These are phyloP conservation scores for Leptographium flavum DNA, from an alignment of 2,329 filamentous ascomycete species.

Conservation along the genomic window DNA sequence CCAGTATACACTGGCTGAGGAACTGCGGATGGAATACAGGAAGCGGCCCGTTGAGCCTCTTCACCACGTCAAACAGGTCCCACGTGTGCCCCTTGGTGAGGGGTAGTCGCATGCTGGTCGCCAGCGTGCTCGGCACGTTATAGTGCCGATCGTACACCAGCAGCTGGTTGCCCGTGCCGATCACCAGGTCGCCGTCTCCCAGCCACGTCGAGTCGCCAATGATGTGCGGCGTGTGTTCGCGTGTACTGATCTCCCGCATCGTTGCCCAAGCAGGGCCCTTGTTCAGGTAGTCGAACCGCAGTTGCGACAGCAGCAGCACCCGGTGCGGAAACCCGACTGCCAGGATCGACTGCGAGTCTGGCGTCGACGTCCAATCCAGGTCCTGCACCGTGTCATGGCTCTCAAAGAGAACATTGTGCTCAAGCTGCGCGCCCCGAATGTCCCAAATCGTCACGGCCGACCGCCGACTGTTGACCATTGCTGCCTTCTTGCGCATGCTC, in stretches of 20 bases:
- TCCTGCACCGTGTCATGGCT: conserved; percentile 65
- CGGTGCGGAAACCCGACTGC: conserved; percentile 87
- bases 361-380: conserved; percentile 87
- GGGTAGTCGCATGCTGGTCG: conserved; percentile 35
- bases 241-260: conserved; percentile 68
- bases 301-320: conserved; percentile 68
- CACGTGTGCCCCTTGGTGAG: conserved; percentile 35
- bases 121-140: conserved; percentile 44
- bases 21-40: conserved; percentile 90
- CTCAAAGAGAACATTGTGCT: conserved; percentile 65
- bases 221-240: conserved; percentile 71
- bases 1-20: conserved; percentile 70
- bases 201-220: conserved; percentile 93
- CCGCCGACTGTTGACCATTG: conserved; percentile 59
- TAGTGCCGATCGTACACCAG: conserved; percentile 73
- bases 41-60: conserved; percentile 71
- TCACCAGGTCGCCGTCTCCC: conserved; percentile 67
- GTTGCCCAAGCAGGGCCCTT: conserved; percentile 80
- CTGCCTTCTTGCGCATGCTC: conserved; percentile 75
- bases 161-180: conserved; percentile 83
- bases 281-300: conserved; percentile 84
- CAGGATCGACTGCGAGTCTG: conserved; percentile 75
- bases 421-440: conserved; percentile 63
- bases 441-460: conserved; percentile 86
- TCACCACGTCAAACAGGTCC: conserved; percentile 70